Evolutionary conservation across 2,329 filamentous ascomycete genomes (phyloP), one percentile per base, ranked within the genome.

Genomic region (Diaporthe velutina): DNA sequence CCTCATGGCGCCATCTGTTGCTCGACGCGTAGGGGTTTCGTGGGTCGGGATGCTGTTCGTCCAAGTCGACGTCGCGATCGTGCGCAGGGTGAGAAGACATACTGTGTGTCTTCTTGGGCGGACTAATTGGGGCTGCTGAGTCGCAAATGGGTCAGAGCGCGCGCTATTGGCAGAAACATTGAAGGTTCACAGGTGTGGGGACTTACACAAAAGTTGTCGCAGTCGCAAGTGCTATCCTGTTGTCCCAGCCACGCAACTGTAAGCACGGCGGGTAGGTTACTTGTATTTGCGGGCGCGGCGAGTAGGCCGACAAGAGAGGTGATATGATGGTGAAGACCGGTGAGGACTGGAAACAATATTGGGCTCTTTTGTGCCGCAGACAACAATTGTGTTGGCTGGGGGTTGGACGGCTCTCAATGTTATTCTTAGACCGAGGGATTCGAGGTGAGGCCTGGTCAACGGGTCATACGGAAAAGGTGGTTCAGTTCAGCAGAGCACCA

Each of bases 1-100:
- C 91, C 80, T 92, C 89, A 80, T 93, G 91, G 73, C 91, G 88
- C 91, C 91, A 93, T 78, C 85, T 85, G 79, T 84, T 91, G 54
- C 86, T 79, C 12, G 90, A 92, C 50, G 88, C 87, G 79, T 92
- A 84, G 3, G 88, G 89, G 79, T 92, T 91, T 74, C 80, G 83
- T 72, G 81, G 80, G 74, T 83, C 81, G 67, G 83, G 77, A 45
- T 77, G 77, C 48, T 77, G 77, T 60, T 81, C 77, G 74, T 77
- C 74, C 42, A 70, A 52, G 60, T 68, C 74, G 48, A 57, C 74
- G 60, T 72, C 74, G 42, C 55, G 67, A 30, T 74, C 74, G 64
- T 66, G 73, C 57, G 73, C 67, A 28, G 58, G 72, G 60, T 74
- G 74, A 33, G 67, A 64, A 58, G 74, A 68, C 74, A 76, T 76